Conservation (phyloP, 192 early-diverging fungal genomes). For the Coemansia sp. region DNA sequence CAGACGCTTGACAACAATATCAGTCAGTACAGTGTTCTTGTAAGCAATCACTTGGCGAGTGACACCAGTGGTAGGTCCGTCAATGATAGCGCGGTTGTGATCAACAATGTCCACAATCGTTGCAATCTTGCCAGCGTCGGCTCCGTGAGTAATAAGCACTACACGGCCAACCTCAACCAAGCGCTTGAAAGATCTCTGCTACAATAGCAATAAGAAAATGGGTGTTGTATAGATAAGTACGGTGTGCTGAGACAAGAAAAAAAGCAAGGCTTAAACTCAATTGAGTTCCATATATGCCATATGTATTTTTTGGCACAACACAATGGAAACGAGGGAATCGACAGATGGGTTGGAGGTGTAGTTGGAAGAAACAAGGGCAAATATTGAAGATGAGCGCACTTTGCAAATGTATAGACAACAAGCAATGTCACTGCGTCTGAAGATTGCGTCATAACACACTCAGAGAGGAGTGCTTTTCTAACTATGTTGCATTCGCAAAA, state of each 20-base stretch:
- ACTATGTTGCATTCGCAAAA: not conserved
- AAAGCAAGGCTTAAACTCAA: too few species aligned
- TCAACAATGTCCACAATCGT: conserved; percentile 99
- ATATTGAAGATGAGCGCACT: not conserved
- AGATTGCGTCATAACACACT: not conserved
- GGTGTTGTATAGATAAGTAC: not conserved
- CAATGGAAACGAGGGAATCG: not conserved
- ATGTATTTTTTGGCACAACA: not conserved
- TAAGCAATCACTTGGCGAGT: conserved; percentile 81
- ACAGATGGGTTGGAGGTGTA: not conserved
- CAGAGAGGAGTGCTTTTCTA: not conserved
- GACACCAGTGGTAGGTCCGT: conserved; percentile 96
- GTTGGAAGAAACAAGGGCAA: not conserved
- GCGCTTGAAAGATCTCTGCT: conserved; percentile 74
- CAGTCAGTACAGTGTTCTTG: conserved; percentile 91
- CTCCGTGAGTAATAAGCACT: conserved; percentile 92
- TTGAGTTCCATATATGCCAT: not conserved
- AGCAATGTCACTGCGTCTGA: not conserved
- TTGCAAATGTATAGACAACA: not conserved
- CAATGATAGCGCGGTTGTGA: conserved; percentile 96
- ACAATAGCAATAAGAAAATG: conserved; percentile 14
- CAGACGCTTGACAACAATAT: conserved; percentile 78
- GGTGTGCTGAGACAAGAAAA: not conserved
- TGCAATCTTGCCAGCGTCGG: conserved; percentile 95
- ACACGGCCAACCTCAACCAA: conserved; percentile 98